Base-by-base conservation (phyloP, 345 rosid species). In the Odontarrhena argentea region DNA sequence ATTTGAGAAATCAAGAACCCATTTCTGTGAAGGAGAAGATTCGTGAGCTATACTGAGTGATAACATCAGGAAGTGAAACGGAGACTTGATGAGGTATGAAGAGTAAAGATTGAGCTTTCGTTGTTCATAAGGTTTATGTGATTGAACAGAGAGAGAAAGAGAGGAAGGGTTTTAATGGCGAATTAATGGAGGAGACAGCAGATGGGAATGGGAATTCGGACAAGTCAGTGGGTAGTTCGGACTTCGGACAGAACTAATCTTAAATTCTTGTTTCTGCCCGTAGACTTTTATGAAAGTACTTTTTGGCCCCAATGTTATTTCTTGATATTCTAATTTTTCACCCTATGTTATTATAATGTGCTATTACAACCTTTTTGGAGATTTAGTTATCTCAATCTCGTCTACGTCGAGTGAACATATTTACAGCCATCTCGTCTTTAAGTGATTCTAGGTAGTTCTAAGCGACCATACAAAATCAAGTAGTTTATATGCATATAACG, bases 201-300 rank as follows among this genome's bases (percentile, higher is more conserved):
- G 44, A 35, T 32, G 67, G 36, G 36, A 32, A 32, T 32, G 36
- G 36, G 76, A 65, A 61, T 65, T 60, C 63, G 77, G 77, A 59
- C 72, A 66, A 73, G 77, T 73, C 76, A 65, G 76, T 72, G 76
- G 76, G 70, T 57, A 24, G 65, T 64, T 71, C 66, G 41, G 66
- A 60, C n/a, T 40, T 32, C 36, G 7, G 36, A 32, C 36, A 9
- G 28, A 28, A 6, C 1, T 47, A 26, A 8, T 34, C 42, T 7
- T 43, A 0, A 22, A 22, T 65, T 40, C 11, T 30, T 63, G 43
- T 28, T 63, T 32, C 34, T 2, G 18, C 0, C 25, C 4, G n/a
- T 18, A 7, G 7, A 1, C 7, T 32, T 18, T 32, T 6, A 9
- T 8, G 6, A 41, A 60, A 54, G 0, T 53, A 14, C 1, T 1